These are phyloP conservation scores for Diaporthe citriasiana DNA, from an alignment of 2,329 filamentous ascomycete genomes.

Conservation along the genomic window DNA sequence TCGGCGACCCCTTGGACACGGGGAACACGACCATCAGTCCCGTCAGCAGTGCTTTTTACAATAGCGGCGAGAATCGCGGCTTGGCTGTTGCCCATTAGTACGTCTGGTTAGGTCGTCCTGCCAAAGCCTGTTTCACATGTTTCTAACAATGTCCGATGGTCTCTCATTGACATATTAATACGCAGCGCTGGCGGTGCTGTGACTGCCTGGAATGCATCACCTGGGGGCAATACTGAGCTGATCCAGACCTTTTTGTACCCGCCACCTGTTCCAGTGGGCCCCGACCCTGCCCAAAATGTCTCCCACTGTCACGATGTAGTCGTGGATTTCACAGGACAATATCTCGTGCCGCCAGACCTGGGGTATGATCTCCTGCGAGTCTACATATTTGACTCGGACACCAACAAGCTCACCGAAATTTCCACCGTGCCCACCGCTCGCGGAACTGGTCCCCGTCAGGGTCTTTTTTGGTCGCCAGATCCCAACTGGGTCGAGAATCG, in stretches of 20 bases:
- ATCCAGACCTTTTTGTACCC: slow-evolving; percentile 7
- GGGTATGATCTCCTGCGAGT: slow-evolving; percentile 3
- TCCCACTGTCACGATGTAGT: slow-evolving; percentile 8
- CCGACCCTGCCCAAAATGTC: neutral
- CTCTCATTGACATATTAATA: neutral
- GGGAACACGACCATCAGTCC: neutral
- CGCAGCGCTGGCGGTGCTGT: neutral
- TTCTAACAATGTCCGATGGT: neutral
- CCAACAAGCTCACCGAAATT: neutral
- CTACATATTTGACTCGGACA: neutral
- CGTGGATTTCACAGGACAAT: neutral
- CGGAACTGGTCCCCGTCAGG: slow-evolving; percentile 6
- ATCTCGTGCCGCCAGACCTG: neutral
- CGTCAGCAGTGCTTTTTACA: neutral
- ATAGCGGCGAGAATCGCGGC: neutral
- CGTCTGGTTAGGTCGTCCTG: neutral
- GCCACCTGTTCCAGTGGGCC: neutral
- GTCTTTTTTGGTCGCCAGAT: neutral
- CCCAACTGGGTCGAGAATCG: slow-evolving; percentile 2
- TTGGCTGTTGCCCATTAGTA: slow-evolving; percentile 11
- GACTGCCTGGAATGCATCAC: slow-evolving; percentile 1
- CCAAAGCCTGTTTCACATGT: neutral
- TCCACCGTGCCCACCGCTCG: slow-evolving; percentile 12
- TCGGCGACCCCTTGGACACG: neutral
- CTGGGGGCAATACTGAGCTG: neutral